phyloP scores from a whole-genome alignment of 352 stramenopile species.

The Phytophthora podocarpi region DNA sequence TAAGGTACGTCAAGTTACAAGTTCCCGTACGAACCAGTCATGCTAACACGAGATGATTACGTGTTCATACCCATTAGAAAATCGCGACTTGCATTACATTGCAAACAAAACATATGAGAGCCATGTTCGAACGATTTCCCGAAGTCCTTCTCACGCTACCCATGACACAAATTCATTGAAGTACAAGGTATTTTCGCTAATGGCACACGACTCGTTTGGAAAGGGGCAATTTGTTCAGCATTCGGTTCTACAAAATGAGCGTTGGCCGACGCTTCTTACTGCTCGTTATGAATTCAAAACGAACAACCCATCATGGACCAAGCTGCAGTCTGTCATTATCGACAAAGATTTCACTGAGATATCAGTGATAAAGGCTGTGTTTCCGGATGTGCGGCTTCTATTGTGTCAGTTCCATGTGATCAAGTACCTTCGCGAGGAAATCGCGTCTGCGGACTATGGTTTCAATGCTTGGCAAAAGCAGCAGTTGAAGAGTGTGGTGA shows the following conservation, averaged over 20 bases:
- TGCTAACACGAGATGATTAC: too few species aligned
- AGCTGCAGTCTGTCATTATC: constrained; percentile 23
- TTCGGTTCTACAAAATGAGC: too few species aligned
- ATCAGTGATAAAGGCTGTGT: constrained; percentile 4
- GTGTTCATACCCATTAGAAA: constrained; percentile 3
- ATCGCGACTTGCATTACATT: constrained; percentile 24
- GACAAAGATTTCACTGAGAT: constrained; percentile 36
- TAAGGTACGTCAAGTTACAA: too few species aligned
- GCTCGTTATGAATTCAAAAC: constrained; percentile 22
- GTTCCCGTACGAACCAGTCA: neutral
- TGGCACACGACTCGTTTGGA: constrained; percentile 20
- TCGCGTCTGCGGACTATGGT: constrained; percentile 13
- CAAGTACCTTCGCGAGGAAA: too few species aligned
- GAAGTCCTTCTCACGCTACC: constrained; percentile 25
- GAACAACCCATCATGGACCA: constrained; percentile 18
- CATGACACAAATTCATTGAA: constrained; percentile 25
- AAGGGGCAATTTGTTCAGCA: constrained; percentile 35
- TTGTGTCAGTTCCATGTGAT: constrained; percentile 44
- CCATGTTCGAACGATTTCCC: constrained; percentile 16
- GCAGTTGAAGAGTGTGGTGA: neutral
- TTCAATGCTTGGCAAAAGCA: neutral
- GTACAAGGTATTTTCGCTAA: constrained; percentile 34
- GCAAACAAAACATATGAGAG: constrained; percentile 19
- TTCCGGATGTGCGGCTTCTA: constrained; percentile 17
- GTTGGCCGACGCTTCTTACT: constrained; percentile 8